Base-by-base conservation (phyloP, 148 eudicot species). In the Rhododendron molle region DNA sequence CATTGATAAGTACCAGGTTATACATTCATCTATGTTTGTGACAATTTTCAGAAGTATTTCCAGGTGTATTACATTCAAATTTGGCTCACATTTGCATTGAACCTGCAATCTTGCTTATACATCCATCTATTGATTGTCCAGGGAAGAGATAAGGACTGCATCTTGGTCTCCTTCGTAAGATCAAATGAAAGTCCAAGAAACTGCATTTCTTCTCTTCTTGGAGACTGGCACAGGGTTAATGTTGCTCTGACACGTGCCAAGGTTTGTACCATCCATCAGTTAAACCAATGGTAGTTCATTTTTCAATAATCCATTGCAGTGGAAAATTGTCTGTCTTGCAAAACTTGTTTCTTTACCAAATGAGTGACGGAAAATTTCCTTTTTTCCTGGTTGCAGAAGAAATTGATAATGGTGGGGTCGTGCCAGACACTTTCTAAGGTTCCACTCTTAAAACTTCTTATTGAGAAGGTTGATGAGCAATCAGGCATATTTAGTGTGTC, bases 131-230 rank as follows among this genome's bases (percentile, higher is more conserved):
- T 62, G 65, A 50, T 28, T 85, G 80, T 77, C 82, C 90, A 97
- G 99, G 99, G 99, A 84, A 94, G 99, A 81, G 99, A 97, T 79
- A 97, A 95, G 87, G 99, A 97, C 85, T 97, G 99, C 88, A 92
- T 97, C 86, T 85, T 97, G 78, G 91, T 97, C 71, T 97, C 99
- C 15, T 97, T 97, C 84, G 98, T 94, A 76, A 90, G 98, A 81
- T 97, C 98, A 49, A 88, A 88, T 89, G 91, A 81, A 87, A 94
- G 89, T 84, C 92, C 93, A 82, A 92, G 91, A 79, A 95, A 86
- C 85, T 91, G 88, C 85, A 85, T 91, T 76, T 95, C 98, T 85
- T 94, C 99, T 46, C 87, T 97, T 87, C 99, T 97, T 44, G 99
- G 96, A 78, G 99, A 97, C 85, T 97, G 99, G 99, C 99, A 95